Evolutionary conservation across 2,329 filamentous ascomycete species (phyloP).

Genomic region (Pestalotiopsis sp.): DNA sequence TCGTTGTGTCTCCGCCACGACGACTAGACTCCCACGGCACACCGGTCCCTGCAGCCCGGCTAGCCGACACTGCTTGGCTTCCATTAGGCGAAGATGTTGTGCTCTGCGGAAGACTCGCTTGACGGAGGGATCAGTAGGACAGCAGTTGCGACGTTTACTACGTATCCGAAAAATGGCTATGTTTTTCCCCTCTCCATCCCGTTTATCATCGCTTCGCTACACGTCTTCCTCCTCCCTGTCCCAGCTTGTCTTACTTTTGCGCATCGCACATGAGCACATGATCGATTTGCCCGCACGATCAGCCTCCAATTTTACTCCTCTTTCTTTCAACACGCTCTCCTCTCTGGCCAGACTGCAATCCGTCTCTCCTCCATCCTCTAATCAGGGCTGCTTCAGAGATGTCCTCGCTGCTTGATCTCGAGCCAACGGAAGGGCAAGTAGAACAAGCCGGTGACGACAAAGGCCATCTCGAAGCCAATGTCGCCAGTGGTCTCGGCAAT

Average conservation of each 20-base stretch:
- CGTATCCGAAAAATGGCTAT: neutral
- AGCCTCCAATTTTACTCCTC: neutral
- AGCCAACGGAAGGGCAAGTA: slow-evolving; percentile 50
- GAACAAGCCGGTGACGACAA: slow-evolving; percentile 43
- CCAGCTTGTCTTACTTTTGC: neutral
- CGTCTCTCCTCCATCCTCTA: neutral
- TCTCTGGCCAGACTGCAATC: neutral
- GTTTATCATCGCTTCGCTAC: neutral
- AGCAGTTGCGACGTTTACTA: neutral
- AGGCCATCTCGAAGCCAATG: slow-evolving; percentile 47
- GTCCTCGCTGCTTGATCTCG: slow-evolving; percentile 41
- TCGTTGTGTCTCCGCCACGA: slow-evolving; percentile 73
- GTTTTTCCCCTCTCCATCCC: neutral
- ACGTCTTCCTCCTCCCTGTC: neutral
- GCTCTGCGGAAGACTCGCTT: slow-evolving; percentile 66
- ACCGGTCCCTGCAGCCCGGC: slow-evolving; percentile 62
- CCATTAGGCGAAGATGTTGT: slow-evolving; percentile 83
- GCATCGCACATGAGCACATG: neutral
- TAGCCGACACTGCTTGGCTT: slow-evolving; percentile 71
- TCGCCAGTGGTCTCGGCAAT: slow-evolving; percentile 44
- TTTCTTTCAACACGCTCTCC: neutral
- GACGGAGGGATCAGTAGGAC: neutral
- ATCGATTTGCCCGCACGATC: neutral
- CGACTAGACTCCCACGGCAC: slow-evolving; percentile 50
- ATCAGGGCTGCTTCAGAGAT: slow-evolving; percentile 23